Percentiles rank a stretch among this genome's conserved stretches.
Conservation (phyloP, 2,329 filamentous ascomycete species). For the Cytospora piceae region DNA sequence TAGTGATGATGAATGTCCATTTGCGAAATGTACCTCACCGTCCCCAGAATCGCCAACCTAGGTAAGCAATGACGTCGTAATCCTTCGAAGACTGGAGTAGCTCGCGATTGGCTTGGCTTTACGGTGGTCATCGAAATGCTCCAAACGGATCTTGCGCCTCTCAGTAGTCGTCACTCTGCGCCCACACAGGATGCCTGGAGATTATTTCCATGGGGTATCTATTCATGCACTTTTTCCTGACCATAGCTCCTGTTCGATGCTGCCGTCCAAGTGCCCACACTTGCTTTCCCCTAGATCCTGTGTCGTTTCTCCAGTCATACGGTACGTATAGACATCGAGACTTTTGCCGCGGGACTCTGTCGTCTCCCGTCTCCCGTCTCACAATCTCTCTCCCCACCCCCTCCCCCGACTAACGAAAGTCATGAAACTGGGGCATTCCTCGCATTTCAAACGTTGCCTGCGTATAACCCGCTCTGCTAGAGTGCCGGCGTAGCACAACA, state of each 20-base stretch:
- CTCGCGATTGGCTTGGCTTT: neutral
- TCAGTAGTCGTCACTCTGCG: neutral
- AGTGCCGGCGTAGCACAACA: neutral
- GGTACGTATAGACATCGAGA: neutral
- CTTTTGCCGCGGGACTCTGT: neutral
- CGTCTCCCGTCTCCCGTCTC: neutral
- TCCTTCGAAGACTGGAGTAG: neutral
- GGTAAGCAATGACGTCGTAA: neutral
- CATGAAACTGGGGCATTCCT: neutral
- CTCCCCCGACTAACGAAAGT: neutral
- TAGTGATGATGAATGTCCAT: neutral
- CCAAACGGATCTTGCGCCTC: neutral
- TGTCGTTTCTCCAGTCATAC: neutral
- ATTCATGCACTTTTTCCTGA: conserved; percentile 3
- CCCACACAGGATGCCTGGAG: neutral
- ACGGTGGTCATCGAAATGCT: neutral
- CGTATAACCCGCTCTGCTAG: neutral
- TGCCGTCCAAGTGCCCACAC: neutral
- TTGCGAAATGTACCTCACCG: neutral
- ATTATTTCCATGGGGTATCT: conserved; percentile 17
- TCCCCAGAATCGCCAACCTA: no score
- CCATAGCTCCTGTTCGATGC: conserved; percentile 9
- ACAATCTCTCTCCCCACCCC: neutral
- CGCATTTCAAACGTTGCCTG: neutral
- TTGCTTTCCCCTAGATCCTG: conserved; percentile 3